Evolutionary conservation across 2,329 filamentous ascomycete species (phyloP), one percentile per base, ranked within the genome.

Genomic region (Bipolaris gigantea): DNA sequence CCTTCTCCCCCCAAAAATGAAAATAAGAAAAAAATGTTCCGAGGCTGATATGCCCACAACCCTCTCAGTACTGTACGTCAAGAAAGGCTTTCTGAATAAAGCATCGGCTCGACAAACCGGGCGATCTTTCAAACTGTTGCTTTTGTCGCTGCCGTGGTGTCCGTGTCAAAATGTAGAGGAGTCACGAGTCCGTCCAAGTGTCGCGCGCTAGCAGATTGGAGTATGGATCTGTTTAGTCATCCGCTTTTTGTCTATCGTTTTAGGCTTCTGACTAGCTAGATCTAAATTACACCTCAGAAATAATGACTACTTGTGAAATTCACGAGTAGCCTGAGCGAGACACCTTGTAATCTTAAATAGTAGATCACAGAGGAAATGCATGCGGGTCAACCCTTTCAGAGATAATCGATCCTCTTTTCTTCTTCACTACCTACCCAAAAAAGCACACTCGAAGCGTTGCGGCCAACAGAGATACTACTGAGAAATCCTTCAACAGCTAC

Each of bases 131-230:
- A 30, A 30, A 30, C 27, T 8, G 13, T 16, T 36, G 34, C 4
- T 18, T 13, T 44, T 15, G 10, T 18, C 10, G 10, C 21, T 23
- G 11, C 10, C 9, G 34, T 16, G 15, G 32, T 23, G 19, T 36
- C 27, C 10, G 27, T 30, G 27, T 30, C 27, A 39, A 23, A 50
- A 38, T 32, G 40, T 57, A 53, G 30, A 50, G 52, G 53, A 59
- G 60, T 63, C 60, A 59, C 51, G 49, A 44, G 45, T 35, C n/a
- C n/a, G 33, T 35, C 15, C 16, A n/a, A n/a, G n/a, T n/a, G 10
- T 35, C 27, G 27, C 11, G 25, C 27, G 27, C 55, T 33, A 27
- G 19, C 43, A 42, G 34, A n/a, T 11, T 39, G 43, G 33, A 27
- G 55, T 30, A 32, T 39, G 45, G 45, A 34, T 34, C 39, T 49